Conservation (phyloP, 1,139 yeast genomes). For the Blastobotrys indianensis region DNA sequence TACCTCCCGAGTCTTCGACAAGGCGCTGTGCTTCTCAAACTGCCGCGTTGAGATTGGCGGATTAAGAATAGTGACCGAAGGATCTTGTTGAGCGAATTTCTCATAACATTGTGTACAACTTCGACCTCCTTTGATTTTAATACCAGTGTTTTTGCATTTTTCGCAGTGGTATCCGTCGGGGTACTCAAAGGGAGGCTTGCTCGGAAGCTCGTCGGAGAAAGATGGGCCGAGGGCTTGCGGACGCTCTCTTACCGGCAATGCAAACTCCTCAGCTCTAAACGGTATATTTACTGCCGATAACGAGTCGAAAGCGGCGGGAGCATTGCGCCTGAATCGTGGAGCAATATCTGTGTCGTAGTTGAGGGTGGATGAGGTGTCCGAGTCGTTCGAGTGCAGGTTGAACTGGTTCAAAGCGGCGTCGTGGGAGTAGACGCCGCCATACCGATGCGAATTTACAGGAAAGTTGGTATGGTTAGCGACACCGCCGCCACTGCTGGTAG, state of each 20-base stretch:
- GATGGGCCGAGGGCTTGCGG: constrained; percentile 8
- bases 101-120: constrained; percentile 72
- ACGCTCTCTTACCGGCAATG: constrained; percentile 9
- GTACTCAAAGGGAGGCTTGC: constrained; percentile 52
- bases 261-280: constrained; percentile 3
- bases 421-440: too few species aligned
- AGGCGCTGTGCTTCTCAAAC: neutral
- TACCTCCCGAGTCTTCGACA: neutral
- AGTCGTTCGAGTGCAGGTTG: too few species aligned
- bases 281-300: neutral
- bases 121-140: constrained; percentile 55
- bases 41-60: constrained; percentile 12
- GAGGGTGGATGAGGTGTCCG: too few species aligned
- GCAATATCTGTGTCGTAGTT: too few species aligned
- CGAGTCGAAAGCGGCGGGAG: too few species aligned
- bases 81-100: constrained; percentile 43
- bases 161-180: constrained; percentile 57
- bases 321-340: too few species aligned
- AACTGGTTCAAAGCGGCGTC: too few species aligned
- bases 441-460: too few species aligned
- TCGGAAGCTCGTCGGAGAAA: constrained; percentile 25
- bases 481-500: too few species aligned
- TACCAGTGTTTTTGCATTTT: constrained; percentile 73
- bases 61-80: constrained; percentile 12
- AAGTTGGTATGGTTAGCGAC: too few species aligned